Percentiles rank a stretch among this genome's conserved stretches.
Conservation (phyloP, 768 basidiomycete species). For the Trametes gibbosa region DNA sequence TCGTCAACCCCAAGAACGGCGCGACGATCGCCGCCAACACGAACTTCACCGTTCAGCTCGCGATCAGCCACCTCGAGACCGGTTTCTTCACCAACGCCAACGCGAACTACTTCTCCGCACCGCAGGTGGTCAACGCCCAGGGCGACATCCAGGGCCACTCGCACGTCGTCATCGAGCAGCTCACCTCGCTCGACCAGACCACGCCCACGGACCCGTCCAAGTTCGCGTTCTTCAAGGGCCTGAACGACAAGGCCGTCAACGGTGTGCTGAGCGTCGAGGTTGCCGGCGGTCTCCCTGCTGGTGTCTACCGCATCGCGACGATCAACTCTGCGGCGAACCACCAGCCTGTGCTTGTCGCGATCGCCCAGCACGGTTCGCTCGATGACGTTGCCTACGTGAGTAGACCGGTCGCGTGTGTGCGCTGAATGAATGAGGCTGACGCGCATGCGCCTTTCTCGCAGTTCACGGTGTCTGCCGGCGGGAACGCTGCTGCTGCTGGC, state of each 20-base stretch:
- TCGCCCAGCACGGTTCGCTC: slow-evolving; percentile 43
- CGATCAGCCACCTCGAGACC: slow-evolving; percentile 43
- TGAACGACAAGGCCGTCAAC: slow-evolving; percentile 40
- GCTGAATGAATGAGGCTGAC: too few species aligned
- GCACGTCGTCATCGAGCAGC: slow-evolving; percentile 52
- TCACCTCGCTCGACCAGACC: slow-evolving; percentile 42
- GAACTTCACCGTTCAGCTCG: slow-evolving; percentile 54
- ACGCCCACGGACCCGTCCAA: slow-evolving; percentile 44
- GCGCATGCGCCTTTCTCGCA: too few species aligned
- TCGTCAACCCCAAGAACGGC: slow-evolving; percentile 47
- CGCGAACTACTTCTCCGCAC: slow-evolving; percentile 52
- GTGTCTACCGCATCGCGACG: slow-evolving; percentile 41
- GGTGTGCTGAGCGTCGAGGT: slow-evolving; percentile 44
- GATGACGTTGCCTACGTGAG: slow-evolving; percentile 42
- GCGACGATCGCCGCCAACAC: slow-evolving; percentile 44
- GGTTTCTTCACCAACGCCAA: slow-evolving; percentile 61
- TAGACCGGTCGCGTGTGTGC: too few species aligned
- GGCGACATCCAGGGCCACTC: slow-evolving; percentile 51
- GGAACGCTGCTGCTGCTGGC: neutral
- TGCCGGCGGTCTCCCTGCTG: slow-evolving; percentile 41
- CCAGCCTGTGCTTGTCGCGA: slow-evolving; percentile 37
- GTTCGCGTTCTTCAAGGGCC: slow-evolving; percentile 68
- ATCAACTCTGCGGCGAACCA: slow-evolving; percentile 52
- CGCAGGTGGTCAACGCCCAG: slow-evolving; percentile 45
- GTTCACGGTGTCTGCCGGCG: too few species aligned